Base-by-base conservation (phyloP, 2,329 filamentous ascomycete species). In the Graphiopsis chlorocephala region DNA sequence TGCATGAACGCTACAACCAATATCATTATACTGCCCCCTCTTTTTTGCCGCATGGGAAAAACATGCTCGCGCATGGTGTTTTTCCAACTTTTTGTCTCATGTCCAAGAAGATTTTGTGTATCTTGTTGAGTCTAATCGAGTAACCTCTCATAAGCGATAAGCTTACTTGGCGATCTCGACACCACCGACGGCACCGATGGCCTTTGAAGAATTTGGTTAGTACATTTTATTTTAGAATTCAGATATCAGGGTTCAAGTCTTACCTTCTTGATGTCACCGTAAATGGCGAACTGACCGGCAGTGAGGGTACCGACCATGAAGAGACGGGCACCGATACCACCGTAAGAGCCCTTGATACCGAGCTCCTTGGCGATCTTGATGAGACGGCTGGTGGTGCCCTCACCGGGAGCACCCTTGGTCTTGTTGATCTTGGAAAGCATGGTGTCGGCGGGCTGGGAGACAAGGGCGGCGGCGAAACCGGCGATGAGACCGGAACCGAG, bases 381-480 rank as follows among this genome's bases (percentile, higher is more conserved):
- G 76, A 96, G 82, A 80, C 92, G 89, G 79, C 83, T 85, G 77
- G 86, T 86, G 74, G 90, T 95, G 76, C 92, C 88, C 84, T 96
- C 91, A 84, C 92, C 92, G 71, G 92, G 91, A 67, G 88, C 84
- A 82, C 91, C 92, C 85, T 92, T 88, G 82, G 90, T 92, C 90
- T 95, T 95, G 90, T 96, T 96, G 86, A 96, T 95, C 88, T 94
- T 95, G 83, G 87, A 90, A 70, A 96, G 88, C 92, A 96, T 96
- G 77, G 92, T 96, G 80, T 96, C 92, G 78, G 92, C 92, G 73
- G 92, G 92, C 84, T 96, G 92, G 69, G 92, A 96, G 78, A 96
- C 86, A 74, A 94, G 78, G 77, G 92, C 92, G 74, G 92, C 92
- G 74, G 91, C 92, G 83, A 96, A 92, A 85, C 93, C 86, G 63